Evolutionary conservation across 257 asterid genomes (phyloP).

Genomic region (Nicotiana noctiflora): DNA sequence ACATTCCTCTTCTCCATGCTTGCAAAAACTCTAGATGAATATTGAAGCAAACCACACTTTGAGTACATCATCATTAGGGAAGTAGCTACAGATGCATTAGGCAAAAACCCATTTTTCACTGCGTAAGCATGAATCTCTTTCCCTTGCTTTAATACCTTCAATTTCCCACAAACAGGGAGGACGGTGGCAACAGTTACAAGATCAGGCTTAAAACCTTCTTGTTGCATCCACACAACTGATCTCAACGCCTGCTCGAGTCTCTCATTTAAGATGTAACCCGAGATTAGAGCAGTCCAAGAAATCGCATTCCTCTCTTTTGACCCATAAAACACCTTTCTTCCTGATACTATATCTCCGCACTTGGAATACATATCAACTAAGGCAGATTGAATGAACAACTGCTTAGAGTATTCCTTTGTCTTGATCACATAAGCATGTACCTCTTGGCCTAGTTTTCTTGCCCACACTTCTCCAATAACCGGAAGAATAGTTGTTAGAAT

Average conservation of each 20-base stretch:
- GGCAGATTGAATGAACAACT: conserved; percentile 60
- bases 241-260: conserved; percentile 82
- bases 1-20: conserved; percentile 64
- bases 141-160: conserved; percentile 58
- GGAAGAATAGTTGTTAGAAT: conserved; percentile 68
- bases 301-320: conserved; percentile 59
- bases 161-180: conserved; percentile 82
- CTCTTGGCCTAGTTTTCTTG: conserved; percentile 61
- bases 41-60: conserved; percentile 46
- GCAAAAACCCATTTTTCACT: conserved; percentile 46
- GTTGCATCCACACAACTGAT: conserved; percentile 88
- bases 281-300: conserved; percentile 86
- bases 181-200: conserved; percentile 72
- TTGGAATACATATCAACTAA: conserved; percentile 92
- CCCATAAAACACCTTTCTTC: conserved; percentile 70
- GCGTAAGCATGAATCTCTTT: conserved; percentile 72
- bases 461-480: conserved; percentile 52
- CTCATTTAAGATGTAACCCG: conserved; percentile 68
- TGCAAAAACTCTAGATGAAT: conserved; percentile 50
- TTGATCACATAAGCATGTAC: conserved; percentile 76
- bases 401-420: conserved; percentile 62
- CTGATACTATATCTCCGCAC: conserved; percentile 74
- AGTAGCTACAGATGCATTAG: conserved; percentile 50
- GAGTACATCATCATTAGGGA: conserved; percentile 94
- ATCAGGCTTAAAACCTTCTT: conserved; percentile 87